Percentiles rank a stretch among this genome's conserved stretches.
These are phyloP conservation scores for Leptosphaerulina australis DNA, from an alignment of 2,329 filamentous ascomycete genomes.

Conservation along the genomic window DNA sequence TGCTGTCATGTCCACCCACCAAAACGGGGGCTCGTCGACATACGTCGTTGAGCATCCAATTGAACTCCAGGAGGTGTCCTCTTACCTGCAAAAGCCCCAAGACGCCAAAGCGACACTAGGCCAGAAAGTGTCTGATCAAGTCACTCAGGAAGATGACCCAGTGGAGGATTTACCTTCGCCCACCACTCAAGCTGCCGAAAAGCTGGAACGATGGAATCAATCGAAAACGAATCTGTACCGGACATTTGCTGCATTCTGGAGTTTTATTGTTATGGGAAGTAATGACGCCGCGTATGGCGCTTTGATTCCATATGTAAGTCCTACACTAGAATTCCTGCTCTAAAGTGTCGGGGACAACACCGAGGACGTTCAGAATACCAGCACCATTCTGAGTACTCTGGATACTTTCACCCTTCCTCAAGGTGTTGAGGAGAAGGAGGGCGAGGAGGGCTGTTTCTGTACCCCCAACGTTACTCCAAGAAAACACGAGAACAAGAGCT, in stretches of 20 bases:
- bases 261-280: conserved; percentile 69
- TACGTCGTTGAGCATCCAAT: conserved; percentile 41
- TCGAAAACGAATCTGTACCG: conserved; percentile 64
- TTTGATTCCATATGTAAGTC: conserved; percentile 56
- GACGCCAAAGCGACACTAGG: conserved; percentile 26
- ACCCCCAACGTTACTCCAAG: too few species aligned
- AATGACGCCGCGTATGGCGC: conserved; percentile 70
- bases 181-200: conserved; percentile 49
- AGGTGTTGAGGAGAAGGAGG: too few species aligned
- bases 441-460: too few species aligned
- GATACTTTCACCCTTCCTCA: too few species aligned
- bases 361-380: too few species aligned
- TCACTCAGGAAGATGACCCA: conserved; percentile 29
- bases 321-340: too few species aligned
- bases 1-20: conserved; percentile 27
- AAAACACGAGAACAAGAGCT: too few species aligned
- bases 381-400: too few species aligned
- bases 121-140: conserved; percentile 27
- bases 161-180: conserved; percentile 55
- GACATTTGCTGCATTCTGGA: conserved; percentile 64
- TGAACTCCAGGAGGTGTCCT: conserved; percentile 40
- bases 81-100: conserved; percentile 27
- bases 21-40: conserved; percentile 45
- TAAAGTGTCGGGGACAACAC: too few species aligned
- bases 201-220: conserved; percentile 67